phyloP scores from a whole-genome alignment of 164 flowering plant species.

The Dillenia turbinata region DNA sequence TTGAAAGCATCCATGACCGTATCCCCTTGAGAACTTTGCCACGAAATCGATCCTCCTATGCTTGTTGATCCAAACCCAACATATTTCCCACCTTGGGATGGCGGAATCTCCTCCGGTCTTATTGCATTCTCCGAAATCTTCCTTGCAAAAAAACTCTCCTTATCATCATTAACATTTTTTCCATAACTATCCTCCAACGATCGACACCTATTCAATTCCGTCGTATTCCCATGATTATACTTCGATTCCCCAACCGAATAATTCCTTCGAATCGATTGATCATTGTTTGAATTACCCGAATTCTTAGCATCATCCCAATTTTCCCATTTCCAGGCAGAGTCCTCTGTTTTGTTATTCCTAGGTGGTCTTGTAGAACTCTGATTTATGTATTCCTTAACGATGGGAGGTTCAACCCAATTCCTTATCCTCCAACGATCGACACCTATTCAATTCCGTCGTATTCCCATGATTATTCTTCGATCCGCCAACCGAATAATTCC shows the following conservation, averaged over 20 bases:
- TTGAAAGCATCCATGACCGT: conserved; percentile 13
- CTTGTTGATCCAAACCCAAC: conserved; percentile 22
- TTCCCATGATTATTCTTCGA: background rate
- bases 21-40: conserved; percentile 17
- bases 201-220: conserved; percentile 4
- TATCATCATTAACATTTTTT: conserved; percentile 5
- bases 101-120: conserved; percentile 19
- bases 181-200: conserved; percentile 12
- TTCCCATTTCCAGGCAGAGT: conserved; percentile 16
- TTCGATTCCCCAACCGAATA: conserved; percentile 15
- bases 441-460: conserved; percentile 3
- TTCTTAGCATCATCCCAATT: conserved; percentile 13
- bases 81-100: conserved; percentile 25
- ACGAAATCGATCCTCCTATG: background rate
- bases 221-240: background rate
- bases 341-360: background rate
- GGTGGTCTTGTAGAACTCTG: conserved; percentile 4
- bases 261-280: conserved; percentile 12
- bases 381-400: conserved; percentile 8
- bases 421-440: conserved; percentile 10
- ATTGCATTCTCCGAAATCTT: conserved; percentile 12
- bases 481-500: conserved; percentile 18
- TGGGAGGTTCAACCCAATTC: conserved; percentile 19
- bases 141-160: conserved; percentile 9
- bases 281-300: background rate